Base-by-base conservation (phyloP, 805 yeast species). In the Yarrowia sp. region DNA sequence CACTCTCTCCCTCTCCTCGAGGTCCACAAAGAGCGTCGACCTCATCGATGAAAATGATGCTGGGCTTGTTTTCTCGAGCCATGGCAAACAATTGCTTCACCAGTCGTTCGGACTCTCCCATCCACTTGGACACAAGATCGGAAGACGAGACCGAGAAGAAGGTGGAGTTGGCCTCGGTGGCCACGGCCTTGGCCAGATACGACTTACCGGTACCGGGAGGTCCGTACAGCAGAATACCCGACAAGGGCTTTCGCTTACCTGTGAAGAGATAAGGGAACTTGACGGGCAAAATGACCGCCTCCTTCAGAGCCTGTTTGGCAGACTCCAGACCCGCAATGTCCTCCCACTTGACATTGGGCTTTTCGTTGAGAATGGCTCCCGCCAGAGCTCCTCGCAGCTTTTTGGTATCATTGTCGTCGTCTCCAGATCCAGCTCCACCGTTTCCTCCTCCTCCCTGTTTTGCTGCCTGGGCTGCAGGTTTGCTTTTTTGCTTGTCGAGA, bases 201-300 rank as follows among this genome's bases (percentile, higher is more conserved):
- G 98, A 94, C 75, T 95, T 95, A 82, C 99, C 99, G 0, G 99
- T 95, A 74, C 99, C 99, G 2, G 99, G 99, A 20, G 96, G 96
- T 0, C 96, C 96, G 74, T 90, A 91, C 24, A 95, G 80, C 58
- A 95, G 78, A 56, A 95, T 94, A 53, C 99, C 99, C 7, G 91
- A 83, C 2, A 94, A 87, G 1, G 99, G 99, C 75, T 91, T 91
- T 70, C 99, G 85, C 76, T 92, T 94, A 0, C 99, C 99, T 10
- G 89, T 91, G 79, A 95, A 95, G 69, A 95, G 80, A 73, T 95
- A 98, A 1, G 99, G 99, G 77, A 95, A 94, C 77, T 89, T 90
- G 19, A 94, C 98, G 0, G 99, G 99, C 70, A 95, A 81, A 44
- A 95, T 95, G 47, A 95, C 99, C 0, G 98, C 98, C 79, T 95